Evolutionary conservation across 306 rosid species (phyloP), one percentile per base, ranked within the genome.

Genomic region (Ceratonia siliqua): DNA sequence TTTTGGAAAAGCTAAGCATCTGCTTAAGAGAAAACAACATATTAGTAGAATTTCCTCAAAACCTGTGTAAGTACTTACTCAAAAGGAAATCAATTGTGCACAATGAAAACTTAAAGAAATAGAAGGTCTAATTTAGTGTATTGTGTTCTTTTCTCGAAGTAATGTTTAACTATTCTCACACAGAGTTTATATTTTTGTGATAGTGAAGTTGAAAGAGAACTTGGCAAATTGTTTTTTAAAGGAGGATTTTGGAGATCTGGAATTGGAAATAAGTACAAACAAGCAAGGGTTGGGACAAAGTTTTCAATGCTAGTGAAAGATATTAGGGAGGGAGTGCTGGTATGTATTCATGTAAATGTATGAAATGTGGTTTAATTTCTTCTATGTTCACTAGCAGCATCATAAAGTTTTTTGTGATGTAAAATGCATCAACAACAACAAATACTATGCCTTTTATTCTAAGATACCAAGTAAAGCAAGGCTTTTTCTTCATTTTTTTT

Each of bases 221-320:
- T 92, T 49, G 96, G 99, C 43, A 62, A 88, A 42, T 84, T 94
- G 86, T 94, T 94, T 76, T 87, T 97, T 5, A 92, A 90, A 84
- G 93, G 96, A 67, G 85, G 83, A 66, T 87, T 75, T 72, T 56
- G 86, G 90, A 84, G 89, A 64, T 79, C 95, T 12, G 95, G 89
- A 53, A 73, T 87, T 49, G 96, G 83, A 49, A 92, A 85, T 74
- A 95, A 88, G 78, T 30, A 89, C 54, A 92, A 83, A 74, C 92
- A 87, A 77, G 64, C 89, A 4, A 88, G 83, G 81, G 83, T 77
- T 12, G 91, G 91, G 76, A 87, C 87, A 11, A 92, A 88, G 79
- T 94, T 94, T 82, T 92, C 81, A 77, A 94, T 94, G 97, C 96
- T 90, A 57, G 99, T 94, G 59, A 97, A 94, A 86, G 99, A 94